Percentiles rank a stretch among this genome's conserved stretches.
Evolutionary conservation across 192 early-diverging fungal species (phyloP).

Genomic region (Martensiomyces pterosporus): DNA sequence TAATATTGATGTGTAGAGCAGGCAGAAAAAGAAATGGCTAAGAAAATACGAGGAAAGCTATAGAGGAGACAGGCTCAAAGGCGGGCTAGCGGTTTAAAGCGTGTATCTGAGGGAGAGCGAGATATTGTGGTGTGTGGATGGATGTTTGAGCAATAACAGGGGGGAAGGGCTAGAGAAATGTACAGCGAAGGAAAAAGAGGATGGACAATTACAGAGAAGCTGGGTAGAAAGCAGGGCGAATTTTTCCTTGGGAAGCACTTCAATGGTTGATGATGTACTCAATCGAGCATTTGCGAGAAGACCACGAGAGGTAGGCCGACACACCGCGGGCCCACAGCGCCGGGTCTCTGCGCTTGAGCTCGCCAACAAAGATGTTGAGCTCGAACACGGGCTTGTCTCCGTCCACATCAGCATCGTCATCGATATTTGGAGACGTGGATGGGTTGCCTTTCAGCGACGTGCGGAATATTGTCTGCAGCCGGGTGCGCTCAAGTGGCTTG

Average conservation of each 20-base stretch:
- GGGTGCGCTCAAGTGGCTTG: conserved; percentile 31
- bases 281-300: conserved; percentile 42
- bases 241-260: no score
- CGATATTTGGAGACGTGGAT: background rate
- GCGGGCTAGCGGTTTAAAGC: no score
- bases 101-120: no score
- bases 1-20: no score
- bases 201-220: no score
- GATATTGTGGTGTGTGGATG: no score
- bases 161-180: conserved; percentile 1
- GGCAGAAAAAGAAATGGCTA: no score
- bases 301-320: conserved; percentile 34
- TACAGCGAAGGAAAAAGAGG: background rate
- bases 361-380: conserved; percentile 44
- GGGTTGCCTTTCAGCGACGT: conserved; percentile 1
- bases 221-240: no score
- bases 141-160: no score
- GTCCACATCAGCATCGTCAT: conserved; percentile 4
- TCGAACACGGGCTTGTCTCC: conserved; percentile 36
- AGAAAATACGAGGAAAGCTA: no score
- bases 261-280: conserved; percentile 40
- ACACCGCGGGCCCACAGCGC: conserved; percentile 26
- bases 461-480: conserved; percentile 36
- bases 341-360: conserved; percentile 38
- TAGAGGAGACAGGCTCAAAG: no score